Percentiles rank a stretch among this genome's conserved stretches.
Evolutionary conservation across 768 basidiomycete species (phyloP).

Genomic region (Rubroboletus satanas): DNA sequence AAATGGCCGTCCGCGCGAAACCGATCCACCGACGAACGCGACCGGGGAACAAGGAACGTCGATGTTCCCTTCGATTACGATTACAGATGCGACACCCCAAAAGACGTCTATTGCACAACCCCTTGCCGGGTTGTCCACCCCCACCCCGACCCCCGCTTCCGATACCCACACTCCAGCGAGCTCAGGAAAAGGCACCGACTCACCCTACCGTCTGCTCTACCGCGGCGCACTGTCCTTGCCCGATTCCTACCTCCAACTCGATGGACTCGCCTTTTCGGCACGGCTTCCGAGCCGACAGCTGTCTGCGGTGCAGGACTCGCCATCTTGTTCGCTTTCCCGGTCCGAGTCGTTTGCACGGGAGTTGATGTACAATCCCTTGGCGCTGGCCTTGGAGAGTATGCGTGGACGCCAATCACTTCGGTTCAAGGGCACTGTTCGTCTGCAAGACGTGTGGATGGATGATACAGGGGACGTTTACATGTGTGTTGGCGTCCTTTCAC

Average conservation of each 20-base stretch:
- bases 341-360: conserved; percentile 29
- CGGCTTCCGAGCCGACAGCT: conserved; percentile 33
- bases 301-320: conserved; percentile 31
- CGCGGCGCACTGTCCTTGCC: conserved; percentile 71
- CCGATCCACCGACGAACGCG: neutral
- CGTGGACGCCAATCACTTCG: conserved; percentile 64
- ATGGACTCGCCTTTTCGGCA: conserved; percentile 68
- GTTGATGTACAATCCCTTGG: conserved; percentile 64
- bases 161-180: neutral
- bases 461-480: conserved; percentile 47
- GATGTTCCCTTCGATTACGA: conserved; percentile 3
- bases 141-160: conserved; percentile 1
- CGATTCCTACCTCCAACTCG: conserved; percentile 67
- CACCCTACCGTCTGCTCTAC: conserved; percentile 55
- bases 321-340: conserved; percentile 12
- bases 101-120: neutral
- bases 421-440: conserved; percentile 49
- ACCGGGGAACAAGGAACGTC: neutral
- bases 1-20: neutral
- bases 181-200: conserved; percentile 5
- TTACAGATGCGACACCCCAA: conserved; percentile 22
- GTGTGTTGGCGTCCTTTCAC: conserved; percentile 32
- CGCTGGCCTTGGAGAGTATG: conserved; percentile 76
- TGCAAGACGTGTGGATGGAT: conserved; percentile 60
- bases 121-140: neutral